These are phyloP conservation scores for Cladosporium sp. DNA, from an alignment of 2,329 filamentous ascomycete genomes.

Conservation along the genomic window DNA sequence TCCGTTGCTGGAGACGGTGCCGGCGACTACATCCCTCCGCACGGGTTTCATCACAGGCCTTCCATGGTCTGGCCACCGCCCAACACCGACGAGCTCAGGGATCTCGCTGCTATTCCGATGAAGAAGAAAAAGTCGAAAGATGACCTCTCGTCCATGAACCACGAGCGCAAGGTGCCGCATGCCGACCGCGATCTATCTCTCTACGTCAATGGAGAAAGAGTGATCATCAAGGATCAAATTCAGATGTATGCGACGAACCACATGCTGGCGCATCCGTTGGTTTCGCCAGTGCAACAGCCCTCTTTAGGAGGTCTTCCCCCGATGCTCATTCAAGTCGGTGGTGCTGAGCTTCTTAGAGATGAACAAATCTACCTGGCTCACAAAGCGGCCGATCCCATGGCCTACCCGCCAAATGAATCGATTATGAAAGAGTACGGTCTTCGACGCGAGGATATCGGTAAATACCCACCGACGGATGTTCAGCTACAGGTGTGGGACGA, in stretches of 20 bases:
- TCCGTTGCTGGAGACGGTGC: constrained; percentile 68
- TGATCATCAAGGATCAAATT: constrained; percentile 84
- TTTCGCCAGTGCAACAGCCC: constrained; percentile 82
- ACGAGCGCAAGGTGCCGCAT: constrained; percentile 16
- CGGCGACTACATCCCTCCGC: constrained; percentile 79
- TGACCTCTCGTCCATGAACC: constrained; percentile 8
- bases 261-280: constrained; percentile 76
- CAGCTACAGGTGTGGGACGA: constrained; percentile 96
- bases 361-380: constrained; percentile 95
- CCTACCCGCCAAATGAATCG: constrained; percentile 64
- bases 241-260: constrained; percentile 84
- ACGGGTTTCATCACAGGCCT: constrained; percentile 86
- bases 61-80: constrained; percentile 90
- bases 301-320: constrained; percentile 86
- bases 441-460: constrained; percentile 47
- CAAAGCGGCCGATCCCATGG: constrained; percentile 77
- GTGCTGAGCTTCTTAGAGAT: constrained; percentile 82
- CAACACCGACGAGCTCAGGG: constrained; percentile 20
- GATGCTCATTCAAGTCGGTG: constrained; percentile 76
- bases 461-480: constrained; percentile 78
- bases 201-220: constrained; percentile 60
- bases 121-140: constrained; percentile 14
- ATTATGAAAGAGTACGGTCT: constrained; percentile 58
- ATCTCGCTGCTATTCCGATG: constrained; percentile 21
- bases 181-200: constrained; percentile 50